Conservation (phyloP, 1,139 yeast species). For the Yamadazyma siamensis region DNA sequence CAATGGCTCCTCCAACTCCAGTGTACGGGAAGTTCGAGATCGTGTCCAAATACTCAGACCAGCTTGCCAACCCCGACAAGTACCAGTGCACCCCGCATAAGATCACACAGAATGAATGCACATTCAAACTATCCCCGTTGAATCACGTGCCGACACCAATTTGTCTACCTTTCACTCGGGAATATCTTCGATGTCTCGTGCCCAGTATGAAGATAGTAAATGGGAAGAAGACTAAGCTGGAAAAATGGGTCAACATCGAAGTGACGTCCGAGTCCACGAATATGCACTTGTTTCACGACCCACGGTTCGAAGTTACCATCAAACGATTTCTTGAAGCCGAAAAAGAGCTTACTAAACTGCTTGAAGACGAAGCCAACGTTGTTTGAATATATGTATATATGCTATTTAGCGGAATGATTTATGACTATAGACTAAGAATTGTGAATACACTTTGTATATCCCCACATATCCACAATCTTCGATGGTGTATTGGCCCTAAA, state of each 20-base stretch:
- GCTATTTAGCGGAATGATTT: no score
- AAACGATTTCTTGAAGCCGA: constrained; percentile 38
- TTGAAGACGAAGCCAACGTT: constrained; percentile 22
- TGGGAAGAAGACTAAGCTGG: constrained; percentile 23
- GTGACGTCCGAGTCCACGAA: constrained; percentile 39
- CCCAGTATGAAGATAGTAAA: constrained; percentile 19
- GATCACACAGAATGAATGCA: constrained; percentile 50
- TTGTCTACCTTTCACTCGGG: constrained; percentile 52
- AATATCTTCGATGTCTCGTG: constrained; percentile 47
- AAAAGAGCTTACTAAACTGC: constrained; percentile 30
- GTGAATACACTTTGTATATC: no score
- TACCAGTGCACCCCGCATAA: constrained; percentile 41
- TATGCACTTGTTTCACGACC: constrained; percentile 21
- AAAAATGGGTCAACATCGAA: constrained; percentile 43
- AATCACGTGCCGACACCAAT: constrained; percentile 33
- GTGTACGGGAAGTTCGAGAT: constrained; percentile 33
- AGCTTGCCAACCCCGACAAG: constrained; percentile 28
- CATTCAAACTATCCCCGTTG: constrained; percentile 32
- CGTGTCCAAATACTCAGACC: constrained; percentile 22
- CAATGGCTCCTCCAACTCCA: constrained; percentile 50
- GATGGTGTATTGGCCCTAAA: no score
- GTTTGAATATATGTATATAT: no score
- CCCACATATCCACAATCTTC: no score
- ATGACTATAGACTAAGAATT: no score
- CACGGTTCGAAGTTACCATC: constrained; percentile 26